Base-by-base conservation (phyloP, 345 rosid genomes). In the Heritiera fomes region DNA sequence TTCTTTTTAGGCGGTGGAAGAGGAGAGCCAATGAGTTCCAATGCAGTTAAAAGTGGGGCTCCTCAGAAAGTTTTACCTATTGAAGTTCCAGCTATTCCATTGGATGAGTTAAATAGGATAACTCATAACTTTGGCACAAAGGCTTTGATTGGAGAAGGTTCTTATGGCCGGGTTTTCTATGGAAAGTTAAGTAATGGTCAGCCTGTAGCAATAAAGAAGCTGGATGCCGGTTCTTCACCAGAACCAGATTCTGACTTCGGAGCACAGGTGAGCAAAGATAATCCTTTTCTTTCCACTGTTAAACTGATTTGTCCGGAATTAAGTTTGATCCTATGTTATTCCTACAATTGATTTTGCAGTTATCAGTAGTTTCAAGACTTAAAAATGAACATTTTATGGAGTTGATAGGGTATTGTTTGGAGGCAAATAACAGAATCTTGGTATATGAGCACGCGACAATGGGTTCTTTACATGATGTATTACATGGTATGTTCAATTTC, bases 91-190 rank as follows among this genome's bases (percentile, higher is more conserved):
- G 79, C 87, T 4, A 65, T 96, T 76, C 50, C 89, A 28, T 79
- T 96, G 75, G 97, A 88, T 14, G 95, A 91, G 87, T 65, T 96
- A 71, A 94, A 91, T 47, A 84, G 87, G 81, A 74, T 83, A 61
- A 91, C 98, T 0, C 81, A 76, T 49, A 94, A 93, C 79, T 97
- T 97, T 47, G 98, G 96, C 2, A 75, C 86, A 23, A 91, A 94
- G 89, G 90, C 99, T 23, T 79, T 97, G 86, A 90, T 94, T 0
- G 99, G 97, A 69, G 99, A 97, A 85, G 99, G 98, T 72, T 94
- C 99, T n/a, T 97, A 93, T 43, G 98, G 98, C 75, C 91, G 98
- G 41, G 99, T 94, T 78, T 97, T 91, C 80, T 78, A 58, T 53
- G 99, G 93, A 71, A 89, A 86, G 79, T 78, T 91, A 80, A 81